Evolutionary conservation across 2,329 filamentous ascomycete genomes (phyloP).

Genomic region (Phaeoacremonium minimum): DNA sequence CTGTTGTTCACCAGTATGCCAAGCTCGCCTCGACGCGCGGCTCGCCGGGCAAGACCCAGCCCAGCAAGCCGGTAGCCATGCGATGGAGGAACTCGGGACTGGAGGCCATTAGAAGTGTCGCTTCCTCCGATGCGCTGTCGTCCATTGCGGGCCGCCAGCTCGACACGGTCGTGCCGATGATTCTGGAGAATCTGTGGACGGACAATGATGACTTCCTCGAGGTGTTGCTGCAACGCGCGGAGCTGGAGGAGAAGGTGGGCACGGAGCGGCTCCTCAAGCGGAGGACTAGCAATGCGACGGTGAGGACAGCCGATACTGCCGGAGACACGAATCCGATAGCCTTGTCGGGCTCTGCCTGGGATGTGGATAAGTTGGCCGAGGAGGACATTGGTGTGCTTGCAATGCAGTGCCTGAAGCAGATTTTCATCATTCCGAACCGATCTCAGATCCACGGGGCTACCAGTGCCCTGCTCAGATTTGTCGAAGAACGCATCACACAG

Average conservation of each 20-base stretch:
- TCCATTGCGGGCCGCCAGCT: constrained; percentile 74
- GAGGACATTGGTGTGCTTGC: constrained; percentile 83
- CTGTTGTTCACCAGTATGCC: constrained; percentile 76
- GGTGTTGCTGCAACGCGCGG: constrained; percentile 61
- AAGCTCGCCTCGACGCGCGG: constrained; percentile 67
- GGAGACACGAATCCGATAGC: constrained; percentile 64
- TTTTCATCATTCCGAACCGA: constrained; percentile 79
- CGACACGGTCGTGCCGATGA: constrained; percentile 73
- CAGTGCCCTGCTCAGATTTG: constrained; percentile 68
- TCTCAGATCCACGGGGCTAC: constrained; percentile 78
- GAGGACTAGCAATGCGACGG: constrained; percentile 75
- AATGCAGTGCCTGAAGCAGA: constrained; percentile 78
- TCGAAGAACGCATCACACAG: constrained; percentile 54
- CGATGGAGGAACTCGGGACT: constrained; percentile 73
- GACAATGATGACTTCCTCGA: constrained; percentile 67
- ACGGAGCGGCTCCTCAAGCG: constrained; percentile 59
- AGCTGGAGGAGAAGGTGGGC: constrained; percentile 65
- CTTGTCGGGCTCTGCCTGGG: constrained; percentile 74
- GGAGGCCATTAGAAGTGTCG: constrained; percentile 75
- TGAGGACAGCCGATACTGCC: constrained; percentile 63
- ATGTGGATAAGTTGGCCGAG: constrained; percentile 86
- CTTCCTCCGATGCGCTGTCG: constrained; percentile 73
- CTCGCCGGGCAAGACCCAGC: constrained; percentile 43
- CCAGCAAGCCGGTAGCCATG: constrained; percentile 70
- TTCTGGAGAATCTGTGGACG: constrained; percentile 82